Percentiles rank a stretch among this genome's conserved stretches.
Evolutionary conservation across 1,139 yeast species (phyloP).

Genomic region (Yamadazyma conglobata): DNA sequence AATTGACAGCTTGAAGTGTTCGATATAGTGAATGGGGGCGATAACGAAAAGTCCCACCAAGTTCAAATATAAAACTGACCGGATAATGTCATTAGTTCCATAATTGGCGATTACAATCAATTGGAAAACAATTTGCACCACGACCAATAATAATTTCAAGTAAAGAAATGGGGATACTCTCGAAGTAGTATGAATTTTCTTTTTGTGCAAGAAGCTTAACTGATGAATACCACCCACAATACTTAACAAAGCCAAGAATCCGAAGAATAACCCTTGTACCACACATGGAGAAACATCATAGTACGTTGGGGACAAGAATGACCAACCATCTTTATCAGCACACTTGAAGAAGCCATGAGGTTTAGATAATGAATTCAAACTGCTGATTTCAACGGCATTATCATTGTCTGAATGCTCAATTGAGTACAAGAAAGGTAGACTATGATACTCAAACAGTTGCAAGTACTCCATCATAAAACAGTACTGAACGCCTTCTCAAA

Average conservation of each 20-base stretch:
- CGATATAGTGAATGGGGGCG: constrained; percentile 62
- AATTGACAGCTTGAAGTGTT: constrained; percentile 60
- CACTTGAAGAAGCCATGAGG: constrained; percentile 11
- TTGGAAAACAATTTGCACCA: constrained; percentile 37
- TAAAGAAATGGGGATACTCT: constrained; percentile 41
- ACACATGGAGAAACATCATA: constrained; percentile 82
- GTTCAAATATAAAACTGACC: constrained; percentile 38
- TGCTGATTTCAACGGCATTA: too few relatives aligned
- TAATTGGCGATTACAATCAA: constrained; percentile 22
- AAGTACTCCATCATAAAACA: too few relatives aligned
- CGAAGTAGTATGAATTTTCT: constrained; percentile 29
- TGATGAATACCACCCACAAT: constrained; percentile 52
- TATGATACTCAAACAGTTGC: too few relatives aligned
- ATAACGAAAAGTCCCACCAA: constrained; percentile 48
- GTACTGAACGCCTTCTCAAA: too few relatives aligned
- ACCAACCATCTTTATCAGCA: constrained; percentile 60
- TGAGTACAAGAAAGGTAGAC: too few relatives aligned
- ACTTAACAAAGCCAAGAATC: constrained; percentile 49
- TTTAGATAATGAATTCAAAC: too few relatives aligned
- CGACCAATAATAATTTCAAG: constrained; percentile 39
- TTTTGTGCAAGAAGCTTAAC: constrained; percentile 32
- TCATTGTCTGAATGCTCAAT: too few relatives aligned
- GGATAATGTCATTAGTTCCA: constrained; percentile 37
- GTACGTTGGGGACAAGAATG: constrained; percentile 56
- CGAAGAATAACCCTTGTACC: constrained; percentile 64